A percentile compares a stretch with the other conserved stretches of the same genome.
phyloP scores from a whole-genome alignment of 768 basidiomycete species.

The Amylocystis lapponica region DNA sequence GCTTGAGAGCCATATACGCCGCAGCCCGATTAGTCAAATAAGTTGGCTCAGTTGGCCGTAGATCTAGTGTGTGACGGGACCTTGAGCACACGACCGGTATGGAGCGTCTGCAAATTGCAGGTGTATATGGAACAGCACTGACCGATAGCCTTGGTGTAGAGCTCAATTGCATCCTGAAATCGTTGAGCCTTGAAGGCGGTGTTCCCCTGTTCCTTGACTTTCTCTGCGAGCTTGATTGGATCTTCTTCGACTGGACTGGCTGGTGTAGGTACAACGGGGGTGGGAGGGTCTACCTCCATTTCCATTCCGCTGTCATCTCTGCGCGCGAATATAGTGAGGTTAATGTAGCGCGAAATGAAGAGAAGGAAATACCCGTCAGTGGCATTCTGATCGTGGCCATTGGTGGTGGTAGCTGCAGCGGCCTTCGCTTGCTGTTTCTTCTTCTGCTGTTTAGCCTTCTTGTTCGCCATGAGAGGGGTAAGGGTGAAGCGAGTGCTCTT shows the following conservation, averaged over 20 bases:
- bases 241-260: slow-evolving; percentile 21
- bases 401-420: slow-evolving; percentile 3
- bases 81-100: background rate
- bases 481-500: too few relatives aligned
- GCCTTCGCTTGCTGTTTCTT: slow-evolving; percentile 14
- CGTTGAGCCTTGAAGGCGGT: slow-evolving; percentile 59
- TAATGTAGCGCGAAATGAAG: slow-evolving; percentile 6
- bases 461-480: slow-evolving; percentile 15
- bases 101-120: background rate
- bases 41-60: slow-evolving; percentile 48
- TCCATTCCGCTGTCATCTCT: slow-evolving; percentile 9
- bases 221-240: slow-evolving; percentile 45
- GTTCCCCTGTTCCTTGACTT: slow-evolving; percentile 72
- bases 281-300: background rate
- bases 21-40: slow-evolving; percentile 86
- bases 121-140: slow-evolving; percentile 5
- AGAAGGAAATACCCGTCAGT: slow-evolving; percentile 3
- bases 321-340: slow-evolving; percentile 1
- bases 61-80: slow-evolving; percentile 12
- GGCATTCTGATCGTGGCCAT: background rate
- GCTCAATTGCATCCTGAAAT: slow-evolving; percentile 64
- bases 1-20: slow-evolving; percentile 76
- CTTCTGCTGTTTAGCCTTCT: slow-evolving; percentile 16
- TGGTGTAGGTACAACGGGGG: background rate
- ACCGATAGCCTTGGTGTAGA: slow-evolving; percentile 77